Evolutionary conservation across 1,284 basidiomycete genomes (phyloP).

Genomic region (Sporisorium exsertum): DNA sequence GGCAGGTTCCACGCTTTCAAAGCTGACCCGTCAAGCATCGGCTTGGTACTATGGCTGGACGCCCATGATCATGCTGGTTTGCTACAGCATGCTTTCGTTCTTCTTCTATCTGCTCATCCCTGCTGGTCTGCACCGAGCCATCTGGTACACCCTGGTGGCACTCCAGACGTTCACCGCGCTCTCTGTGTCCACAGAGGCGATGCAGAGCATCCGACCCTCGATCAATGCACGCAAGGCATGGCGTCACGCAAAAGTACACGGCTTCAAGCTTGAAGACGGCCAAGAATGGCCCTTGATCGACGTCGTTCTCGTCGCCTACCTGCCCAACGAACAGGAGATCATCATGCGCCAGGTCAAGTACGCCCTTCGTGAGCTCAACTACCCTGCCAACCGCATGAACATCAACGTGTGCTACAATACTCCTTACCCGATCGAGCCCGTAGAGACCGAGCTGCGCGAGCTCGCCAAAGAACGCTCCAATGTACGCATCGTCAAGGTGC

Average conservation of each 20-base stretch:
- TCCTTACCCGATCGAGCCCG: slow-evolving; percentile 53
- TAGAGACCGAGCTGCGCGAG: slow-evolving; percentile 49
- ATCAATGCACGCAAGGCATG: slow-evolving; percentile 55
- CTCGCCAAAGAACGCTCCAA: slow-evolving; percentile 48
- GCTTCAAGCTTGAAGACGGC: slow-evolving; percentile 51
- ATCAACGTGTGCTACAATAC: slow-evolving; percentile 65
- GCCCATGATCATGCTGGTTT: slow-evolving; percentile 56
- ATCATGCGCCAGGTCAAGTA: slow-evolving; percentile 62
- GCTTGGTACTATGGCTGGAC: slow-evolving; percentile 55
- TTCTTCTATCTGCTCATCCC: slow-evolving; percentile 59
- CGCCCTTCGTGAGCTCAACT: slow-evolving; percentile 56
- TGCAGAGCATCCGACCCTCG: slow-evolving; percentile 55
- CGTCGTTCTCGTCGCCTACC: slow-evolving; percentile 60
- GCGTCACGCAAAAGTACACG: slow-evolving; percentile 49
- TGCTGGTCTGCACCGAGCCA: slow-evolving; percentile 41
- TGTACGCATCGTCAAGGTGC: slow-evolving; percentile 56
- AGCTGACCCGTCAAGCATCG: slow-evolving; percentile 31
- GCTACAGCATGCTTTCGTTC: slow-evolving; percentile 48
- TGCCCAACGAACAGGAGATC: slow-evolving; percentile 62
- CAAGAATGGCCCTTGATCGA: slow-evolving; percentile 59
- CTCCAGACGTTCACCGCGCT: slow-evolving; percentile 59
- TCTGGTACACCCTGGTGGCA: slow-evolving; percentile 53
- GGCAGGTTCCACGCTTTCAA: slow-evolving; percentile 14
- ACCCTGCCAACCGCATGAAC: slow-evolving; percentile 51
- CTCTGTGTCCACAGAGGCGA: slow-evolving; percentile 57